Base-by-base conservation (phyloP, 352 stramenopile species). In the Aphanomyces cochlioides region DNA sequence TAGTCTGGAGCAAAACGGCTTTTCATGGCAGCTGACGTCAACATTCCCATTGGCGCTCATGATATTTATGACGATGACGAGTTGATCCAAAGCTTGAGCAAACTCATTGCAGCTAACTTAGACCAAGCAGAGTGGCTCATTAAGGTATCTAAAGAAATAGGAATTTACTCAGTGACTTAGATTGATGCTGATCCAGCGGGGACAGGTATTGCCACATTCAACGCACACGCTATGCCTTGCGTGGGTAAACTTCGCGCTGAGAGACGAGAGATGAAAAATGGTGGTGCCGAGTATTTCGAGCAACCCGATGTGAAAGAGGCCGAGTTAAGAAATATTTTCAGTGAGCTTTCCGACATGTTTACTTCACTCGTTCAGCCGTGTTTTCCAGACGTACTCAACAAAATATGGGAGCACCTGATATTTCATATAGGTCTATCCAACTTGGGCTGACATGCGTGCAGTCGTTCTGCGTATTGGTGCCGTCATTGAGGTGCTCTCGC, bases 1-100 rank as follows among this genome's bases (percentile, higher is more conserved):
- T 80, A 88, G 43, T 95, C 90, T 0, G 88, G 87, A 17, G 78
- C 75, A 67, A 96, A 96, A 69, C 76, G 85, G 4, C 73, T 94
- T 12, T 92, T 96, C 60, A 86, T 90, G 45, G 79, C 85, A 54
- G 85, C 89, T 1, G 87, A 96, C 61, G 88, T 97, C 17, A 96
- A 93, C 72, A 84, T 93, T 3, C 89, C 88, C 15, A 83, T 79
- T 5, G 91, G 90, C 36, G 90, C 86, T 5, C 92, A 96, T 72
- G 91, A 96, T 64, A 74, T 97, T 38, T 97, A 96, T 71, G 82
- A 95, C 67, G 84, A 94, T 21, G 84, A 95, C 43, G 90, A 97
- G 61, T 59, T 97, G 13, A 78, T 88, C 34, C 77, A 89, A 21
- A 79, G 89, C 19, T 78, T 97, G 19, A 80, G 88, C 34, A 95